Evolutionary conservation across 2,329 filamentous ascomycete species (phyloP).

Genomic region (Helminthosporium solani): DNA sequence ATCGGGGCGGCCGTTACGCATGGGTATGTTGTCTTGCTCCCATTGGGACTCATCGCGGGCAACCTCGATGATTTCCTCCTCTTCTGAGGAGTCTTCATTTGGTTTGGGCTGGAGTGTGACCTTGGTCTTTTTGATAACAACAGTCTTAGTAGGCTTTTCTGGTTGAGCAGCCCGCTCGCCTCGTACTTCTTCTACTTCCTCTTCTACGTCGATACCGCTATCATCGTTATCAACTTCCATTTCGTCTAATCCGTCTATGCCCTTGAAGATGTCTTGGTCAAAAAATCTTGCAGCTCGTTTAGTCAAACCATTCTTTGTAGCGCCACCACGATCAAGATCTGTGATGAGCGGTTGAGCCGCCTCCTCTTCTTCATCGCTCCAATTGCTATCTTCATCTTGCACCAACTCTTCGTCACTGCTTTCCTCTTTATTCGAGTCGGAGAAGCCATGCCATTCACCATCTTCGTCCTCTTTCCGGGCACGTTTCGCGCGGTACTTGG

Average conservation of each 20-base stretch:
- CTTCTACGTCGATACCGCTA: constrained; percentile 44
- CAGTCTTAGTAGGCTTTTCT: constrained; percentile 16
- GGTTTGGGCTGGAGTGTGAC: constrained; percentile 13
- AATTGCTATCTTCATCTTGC: constrained; percentile 63
- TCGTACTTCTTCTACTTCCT: constrained; percentile 29
- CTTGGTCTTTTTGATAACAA: constrained; percentile 15
- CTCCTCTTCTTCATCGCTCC: constrained; percentile 60
- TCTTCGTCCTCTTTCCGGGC: constrained; percentile 75
- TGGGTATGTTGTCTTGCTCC: constrained; percentile 65
- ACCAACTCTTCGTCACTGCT: constrained; percentile 58
- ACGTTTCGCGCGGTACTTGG: constrained; percentile 89
- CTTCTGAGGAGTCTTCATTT: constrained; percentile 41
- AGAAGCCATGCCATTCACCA: constrained; percentile 85
- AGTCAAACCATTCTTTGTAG: constrained; percentile 65
- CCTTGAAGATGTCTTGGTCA: constrained; percentile 90
- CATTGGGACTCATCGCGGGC: constrained; percentile 60
- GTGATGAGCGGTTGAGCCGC: constrained; percentile 57
- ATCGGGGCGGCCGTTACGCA: constrained; percentile 67
- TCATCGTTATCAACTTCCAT: constrained; percentile 48
- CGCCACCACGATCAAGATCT: constrained; percentile 59
- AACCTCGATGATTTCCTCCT: constrained; percentile 62
- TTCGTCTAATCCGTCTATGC: constrained; percentile 67
- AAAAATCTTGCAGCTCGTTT: constrained; percentile 88
- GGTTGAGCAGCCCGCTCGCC: constrained; percentile 16
- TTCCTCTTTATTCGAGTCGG: constrained; percentile 59